These are phyloP conservation scores for Heterococcus sp. DNA, from an alignment of 108 stramenopile species.

Conservation along the genomic window DNA sequence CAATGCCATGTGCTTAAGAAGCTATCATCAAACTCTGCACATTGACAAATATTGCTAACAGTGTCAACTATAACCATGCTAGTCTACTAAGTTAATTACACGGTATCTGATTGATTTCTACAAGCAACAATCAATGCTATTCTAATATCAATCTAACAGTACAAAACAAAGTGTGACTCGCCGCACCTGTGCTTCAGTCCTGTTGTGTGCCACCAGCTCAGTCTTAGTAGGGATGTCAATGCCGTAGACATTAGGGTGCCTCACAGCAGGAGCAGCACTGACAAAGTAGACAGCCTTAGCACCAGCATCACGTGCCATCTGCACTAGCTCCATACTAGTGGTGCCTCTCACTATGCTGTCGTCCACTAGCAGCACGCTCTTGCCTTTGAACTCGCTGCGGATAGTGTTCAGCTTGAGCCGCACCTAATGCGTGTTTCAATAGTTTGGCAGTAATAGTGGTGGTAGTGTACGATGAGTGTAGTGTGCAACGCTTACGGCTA, in stretches of 20 bases:
- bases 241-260: slow-evolving; percentile 95
- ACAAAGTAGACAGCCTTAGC: slow-evolving; percentile 83
- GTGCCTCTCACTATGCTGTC: slow-evolving; percentile 97
- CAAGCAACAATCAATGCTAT: no score
- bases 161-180: no score
- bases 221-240: slow-evolving; percentile 91
- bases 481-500: no score
- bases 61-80: no score
- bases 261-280: slow-evolving; percentile 90
- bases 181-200: slow-evolving; percentile 77
- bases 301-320: slow-evolving; percentile 95
- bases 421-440: slow-evolving; percentile 58
- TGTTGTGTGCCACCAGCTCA: slow-evolving; percentile 86
- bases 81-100: no score
- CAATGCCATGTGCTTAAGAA: no score
- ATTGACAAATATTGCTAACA: slow-evolving; percentile 63
- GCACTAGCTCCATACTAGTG: slow-evolving; percentile 88
- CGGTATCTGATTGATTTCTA: no score
- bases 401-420: slow-evolving; percentile 78
- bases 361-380: slow-evolving; percentile 87
- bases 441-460: no score
- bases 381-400: slow-evolving; percentile 27
- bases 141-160: no score
- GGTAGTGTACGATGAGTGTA: no score
- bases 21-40: no score